phyloP scores from a whole-genome alignment of 2,329 filamentous ascomycete genomes.

The Eutypella sp. region DNA sequence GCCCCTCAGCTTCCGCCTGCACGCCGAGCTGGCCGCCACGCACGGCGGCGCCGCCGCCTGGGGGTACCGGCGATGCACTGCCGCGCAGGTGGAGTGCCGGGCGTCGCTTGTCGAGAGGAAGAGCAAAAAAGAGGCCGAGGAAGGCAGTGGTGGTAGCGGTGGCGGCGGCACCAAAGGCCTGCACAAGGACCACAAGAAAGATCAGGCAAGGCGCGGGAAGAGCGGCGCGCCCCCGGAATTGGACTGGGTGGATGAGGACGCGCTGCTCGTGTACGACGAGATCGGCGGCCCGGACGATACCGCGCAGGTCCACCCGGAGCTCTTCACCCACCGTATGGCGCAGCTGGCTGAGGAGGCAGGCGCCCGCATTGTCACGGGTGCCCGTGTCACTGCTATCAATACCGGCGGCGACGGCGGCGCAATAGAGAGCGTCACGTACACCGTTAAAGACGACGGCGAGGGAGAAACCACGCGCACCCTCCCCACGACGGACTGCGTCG shows the following conservation, averaged over 20 bases:
- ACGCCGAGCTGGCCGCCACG: conserved; percentile 63
- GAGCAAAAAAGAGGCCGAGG: neutral
- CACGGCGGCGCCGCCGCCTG: conserved; percentile 63
- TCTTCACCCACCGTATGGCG: conserved; percentile 71
- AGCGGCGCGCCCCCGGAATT: conserved; percentile 50
- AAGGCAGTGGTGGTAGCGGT: conserved; percentile 1
- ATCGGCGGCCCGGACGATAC: conserved; percentile 53
- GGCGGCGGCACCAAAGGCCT: conserved; percentile 18
- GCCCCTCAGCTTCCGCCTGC: conserved; percentile 64
- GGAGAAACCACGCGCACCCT: conserved; percentile 15
- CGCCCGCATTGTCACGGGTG: conserved; percentile 42
- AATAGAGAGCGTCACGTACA: conserved; percentile 26
- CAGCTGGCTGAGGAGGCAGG: conserved; percentile 59
- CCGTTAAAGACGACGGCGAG: conserved; percentile 14
- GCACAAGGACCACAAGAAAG: conserved; percentile 27
- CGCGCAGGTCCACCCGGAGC: conserved; percentile 73
- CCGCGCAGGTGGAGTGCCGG: conserved; percentile 26
- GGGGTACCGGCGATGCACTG: conserved; percentile 56
- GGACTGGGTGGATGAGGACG: conserved; percentile 60
- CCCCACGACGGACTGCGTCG: conserved; percentile 25
- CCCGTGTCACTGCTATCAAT: conserved; percentile 23
- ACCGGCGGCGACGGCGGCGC: conserved; percentile 11
- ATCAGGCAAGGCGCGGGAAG: conserved; percentile 4
- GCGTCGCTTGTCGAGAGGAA: conserved; percentile 19
- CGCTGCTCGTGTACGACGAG: conserved; percentile 33